Evolutionary conservation across 345 rosid genomes (phyloP).

Genomic region (Mercurialis annua): DNA sequence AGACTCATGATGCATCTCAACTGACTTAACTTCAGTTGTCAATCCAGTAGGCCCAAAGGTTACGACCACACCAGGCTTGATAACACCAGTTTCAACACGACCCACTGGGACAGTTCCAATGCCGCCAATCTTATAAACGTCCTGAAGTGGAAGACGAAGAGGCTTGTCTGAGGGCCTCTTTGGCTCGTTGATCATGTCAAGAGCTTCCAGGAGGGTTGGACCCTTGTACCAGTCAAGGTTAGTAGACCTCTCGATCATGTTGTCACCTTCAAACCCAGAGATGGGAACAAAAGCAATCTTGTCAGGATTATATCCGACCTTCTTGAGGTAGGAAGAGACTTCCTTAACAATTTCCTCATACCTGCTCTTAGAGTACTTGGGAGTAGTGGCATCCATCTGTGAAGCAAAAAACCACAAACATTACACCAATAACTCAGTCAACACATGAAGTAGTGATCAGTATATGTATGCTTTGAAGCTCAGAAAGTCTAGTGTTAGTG

Average conservation of each 20-base stretch:
- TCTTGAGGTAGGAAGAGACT: conserved; percentile 8
- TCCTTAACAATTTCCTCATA: conserved; percentile 13
- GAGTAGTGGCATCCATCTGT: conserved; percentile 19
- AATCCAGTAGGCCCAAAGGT: conserved; percentile 17
- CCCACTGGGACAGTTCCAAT: conserved; percentile 23
- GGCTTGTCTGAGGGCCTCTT: conserved; percentile 23
- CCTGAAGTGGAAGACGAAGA: conserved; percentile 23
- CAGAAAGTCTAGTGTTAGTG: no score
- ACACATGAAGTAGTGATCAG: not conserved
- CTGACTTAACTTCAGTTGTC: conserved; percentile 20
- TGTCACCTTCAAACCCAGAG: conserved; percentile 15
- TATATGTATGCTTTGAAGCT: not conserved
- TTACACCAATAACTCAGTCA: not conserved
- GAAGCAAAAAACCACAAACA: not conserved
- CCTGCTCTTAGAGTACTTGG: conserved; percentile 17
- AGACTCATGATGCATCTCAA: conserved; percentile 21
- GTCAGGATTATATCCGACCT: conserved; percentile 13
- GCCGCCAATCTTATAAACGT: conserved; percentile 22
- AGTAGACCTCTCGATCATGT: conserved; percentile 21
- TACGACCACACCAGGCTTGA: conserved; percentile 22
- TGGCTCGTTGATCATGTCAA: conserved; percentile 15
- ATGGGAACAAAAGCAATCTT: conserved; percentile 12
- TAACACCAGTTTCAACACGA: conserved; percentile 19
- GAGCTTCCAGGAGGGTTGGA: conserved; percentile 16
- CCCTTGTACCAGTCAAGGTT: conserved; percentile 25